Base-by-base conservation (phyloP, 2,329 filamentous ascomycete genomes). In the Zymoseptoria pseudotritici region DNA sequence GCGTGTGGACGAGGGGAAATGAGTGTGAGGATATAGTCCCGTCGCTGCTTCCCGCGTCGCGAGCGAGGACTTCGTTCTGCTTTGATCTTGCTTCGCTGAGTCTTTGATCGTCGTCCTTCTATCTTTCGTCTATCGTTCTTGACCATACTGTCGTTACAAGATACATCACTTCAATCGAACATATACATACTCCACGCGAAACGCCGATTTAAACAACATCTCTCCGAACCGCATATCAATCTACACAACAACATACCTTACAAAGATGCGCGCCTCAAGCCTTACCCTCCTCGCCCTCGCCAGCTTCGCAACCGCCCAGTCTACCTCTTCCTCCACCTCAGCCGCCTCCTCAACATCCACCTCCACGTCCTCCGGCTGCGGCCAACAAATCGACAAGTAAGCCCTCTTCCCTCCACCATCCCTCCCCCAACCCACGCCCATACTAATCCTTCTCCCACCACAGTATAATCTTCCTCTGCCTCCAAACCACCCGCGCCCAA, bases 401-500 rank as follows among this genome's bases (percentile, higher is more conserved):
- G 73, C 13, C 36, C 2, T 24, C 22, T 5, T 4, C 22, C 36
- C 5, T 42, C 36, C 13, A 4, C 6, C 36, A 5, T 10, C 36
- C 26, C 3, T 26, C 20, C 55, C 22, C 46, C 21, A 13, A 13
- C 13, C 7, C n/a, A 42, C 2, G 11, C 13, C 19, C n/a, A 52
- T 7, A 17, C 20, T 11, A 36, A 29, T 55, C n/a, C 31, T 36
- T 13, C 11, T 29, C 57, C 36, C 19, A 36, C 22, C 49, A 42
- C 62, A 82, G 79, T 71, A 82, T 83, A 69, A 75, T 83, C 69
- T 74, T 80, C 61, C 74, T 76, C 63, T 83, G 81, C 69, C 69
- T 80, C 29, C 58, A 64, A 6, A 72, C 74, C 59, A 74, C 76
- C 67, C 65, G 77, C 62, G 67, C 71, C 8, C 75, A 76, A 58